Base-by-base conservation (phyloP, 2,329 filamentous ascomycete species). In the Aureobasidium lini region DNA sequence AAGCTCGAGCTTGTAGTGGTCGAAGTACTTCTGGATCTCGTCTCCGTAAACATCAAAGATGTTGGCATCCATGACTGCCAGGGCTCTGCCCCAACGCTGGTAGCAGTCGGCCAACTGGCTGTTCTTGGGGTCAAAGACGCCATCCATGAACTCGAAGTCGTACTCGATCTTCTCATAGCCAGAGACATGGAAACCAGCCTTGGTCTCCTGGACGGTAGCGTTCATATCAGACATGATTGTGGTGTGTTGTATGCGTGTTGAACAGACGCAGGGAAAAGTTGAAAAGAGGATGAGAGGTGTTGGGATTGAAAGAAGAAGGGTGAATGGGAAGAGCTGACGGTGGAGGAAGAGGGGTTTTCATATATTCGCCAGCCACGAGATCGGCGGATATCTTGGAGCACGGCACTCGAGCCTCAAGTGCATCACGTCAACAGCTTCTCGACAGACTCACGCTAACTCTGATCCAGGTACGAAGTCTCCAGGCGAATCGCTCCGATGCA, bases 161-260 rank as follows among this genome's bases (percentile, higher is more conserved):
- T 89, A 89, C 68, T 87, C 82, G 68, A 89, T 88, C 77, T 87
- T 89, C 77, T 89, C 86, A 66, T 87, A 88, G 28, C 86, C 86
- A 65, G 84, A 82, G 62, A 89, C 85, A 64, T 86, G 83, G 73
- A 89, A 89, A 39, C 86, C 86, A 62, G 78, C 76, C 65, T 78
- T 73, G 62, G 84, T 88, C 73, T 86, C 81, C 62, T 77, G 73
- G 64, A 89, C 62, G 57, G 79, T 80, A 60, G 86, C 86, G 67
- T 83, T 85, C 69, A 87, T 79, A 70, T 89, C 84, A 69, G 86
- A 89, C 85, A 89, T 88, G 63, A 64, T 74, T 53, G 46, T 11
- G 43, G 43, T 58, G 52, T 48, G 10, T 23, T 57, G 46, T 56
- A 34, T 47, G 36, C 32, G 36, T 42, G 47, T 47, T 77, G 68